A percentile compares a stretch with the other conserved stretches of the same genome.
Conservation (phyloP, 192 early-diverging fungal species). For the Geranomyces michiganensis region DNA sequence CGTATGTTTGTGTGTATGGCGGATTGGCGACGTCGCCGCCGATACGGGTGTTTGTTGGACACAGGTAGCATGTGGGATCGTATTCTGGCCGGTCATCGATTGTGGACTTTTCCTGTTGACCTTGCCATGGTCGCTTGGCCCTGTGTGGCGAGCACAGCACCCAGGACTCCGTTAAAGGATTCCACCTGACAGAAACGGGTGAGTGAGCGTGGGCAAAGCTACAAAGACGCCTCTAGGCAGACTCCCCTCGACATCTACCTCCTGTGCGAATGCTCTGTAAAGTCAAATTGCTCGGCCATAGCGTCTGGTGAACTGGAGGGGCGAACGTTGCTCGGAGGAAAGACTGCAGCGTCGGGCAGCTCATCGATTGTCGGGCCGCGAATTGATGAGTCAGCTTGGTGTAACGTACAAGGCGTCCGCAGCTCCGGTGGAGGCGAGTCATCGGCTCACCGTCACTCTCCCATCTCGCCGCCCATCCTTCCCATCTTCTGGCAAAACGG, state of each 20-base stretch:
- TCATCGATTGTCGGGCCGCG: too few relatives aligned
- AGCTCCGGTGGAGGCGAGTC: too few relatives aligned
- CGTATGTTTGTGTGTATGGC: slow-evolving; percentile 74
- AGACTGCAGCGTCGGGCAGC: too few relatives aligned
- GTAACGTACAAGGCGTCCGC: too few relatives aligned
- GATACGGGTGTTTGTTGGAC: slow-evolving; percentile 81
- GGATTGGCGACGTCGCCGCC: slow-evolving; percentile 72
- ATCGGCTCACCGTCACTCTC: neutral
- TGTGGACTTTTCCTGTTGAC: slow-evolving; percentile 57
- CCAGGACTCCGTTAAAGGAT: slow-evolving; percentile 91
- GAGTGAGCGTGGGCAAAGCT: too few relatives aligned
- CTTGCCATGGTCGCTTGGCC: slow-evolving; percentile 90
- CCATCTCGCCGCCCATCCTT: neutral
- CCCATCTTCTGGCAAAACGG: neutral
- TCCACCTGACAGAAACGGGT: slow-evolving; percentile 60
- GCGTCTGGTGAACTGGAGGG: too few relatives aligned
- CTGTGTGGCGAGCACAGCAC: slow-evolving; percentile 97
- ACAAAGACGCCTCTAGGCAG: too few relatives aligned
- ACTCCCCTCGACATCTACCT: neutral
- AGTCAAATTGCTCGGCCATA: slow-evolving; percentile 15
- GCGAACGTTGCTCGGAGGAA: too few relatives aligned
- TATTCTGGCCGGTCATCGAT: slow-evolving; percentile 57
- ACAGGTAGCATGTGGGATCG: slow-evolving; percentile 78
- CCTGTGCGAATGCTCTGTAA: slow-evolving; percentile 20
- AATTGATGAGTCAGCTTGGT: too few relatives aligned